Evolutionary conservation across 2,329 filamentous ascomycete species (phyloP).

Genomic region (Cladosporium sp.): DNA sequence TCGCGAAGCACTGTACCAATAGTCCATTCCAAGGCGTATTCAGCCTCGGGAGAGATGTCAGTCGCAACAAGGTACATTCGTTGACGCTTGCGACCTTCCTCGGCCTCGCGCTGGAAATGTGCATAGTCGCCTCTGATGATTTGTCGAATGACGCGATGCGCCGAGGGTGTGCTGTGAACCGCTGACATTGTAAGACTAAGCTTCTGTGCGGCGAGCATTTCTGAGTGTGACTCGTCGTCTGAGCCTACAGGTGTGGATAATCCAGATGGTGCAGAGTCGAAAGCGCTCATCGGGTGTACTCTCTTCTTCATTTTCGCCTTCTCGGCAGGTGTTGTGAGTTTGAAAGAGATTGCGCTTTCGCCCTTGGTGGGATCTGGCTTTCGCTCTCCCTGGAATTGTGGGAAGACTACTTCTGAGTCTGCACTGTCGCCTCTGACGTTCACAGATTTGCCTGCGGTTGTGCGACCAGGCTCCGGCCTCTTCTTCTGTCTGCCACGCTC

Average conservation of each 20-base stretch:
- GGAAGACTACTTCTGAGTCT: constrained; percentile 33
- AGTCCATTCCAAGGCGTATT: constrained; percentile 95
- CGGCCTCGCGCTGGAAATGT: constrained; percentile 73
- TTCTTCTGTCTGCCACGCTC: constrained; percentile 37
- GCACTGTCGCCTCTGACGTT: constrained; percentile 35
- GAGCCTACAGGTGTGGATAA: constrained; percentile 69
- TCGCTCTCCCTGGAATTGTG: constrained; percentile 22
- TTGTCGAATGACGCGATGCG: constrained; percentile 82
- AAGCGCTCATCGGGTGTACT: constrained; percentile 78
- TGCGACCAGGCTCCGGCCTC: constrained; percentile 38
- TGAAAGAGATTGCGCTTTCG: constrained; percentile 36
- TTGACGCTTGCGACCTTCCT: constrained; percentile 75
- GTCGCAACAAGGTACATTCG: constrained; percentile 95
- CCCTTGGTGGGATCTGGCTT: constrained; percentile 41
- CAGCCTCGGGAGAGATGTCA: constrained; percentile 90
- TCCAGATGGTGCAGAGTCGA: constrained; percentile 67
- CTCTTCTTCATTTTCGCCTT: constrained; percentile 43
- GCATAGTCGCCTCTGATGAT: constrained; percentile 86
- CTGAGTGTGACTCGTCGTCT: constrained; percentile 78
- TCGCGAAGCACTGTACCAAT: constrained; percentile 93
- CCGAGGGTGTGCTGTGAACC: constrained; percentile 72
- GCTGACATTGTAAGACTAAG: constrained; percentile 79
- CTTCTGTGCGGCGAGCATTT: constrained; percentile 85
- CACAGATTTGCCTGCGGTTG: constrained; percentile 38
- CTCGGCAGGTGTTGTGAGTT: constrained; percentile 32